A percentile compares a stretch with the other conserved stretches of the same genome.
Evolutionary conservation across 208 protist genomes (phyloP).

Genomic region (Leptomonas seymouri): DNA sequence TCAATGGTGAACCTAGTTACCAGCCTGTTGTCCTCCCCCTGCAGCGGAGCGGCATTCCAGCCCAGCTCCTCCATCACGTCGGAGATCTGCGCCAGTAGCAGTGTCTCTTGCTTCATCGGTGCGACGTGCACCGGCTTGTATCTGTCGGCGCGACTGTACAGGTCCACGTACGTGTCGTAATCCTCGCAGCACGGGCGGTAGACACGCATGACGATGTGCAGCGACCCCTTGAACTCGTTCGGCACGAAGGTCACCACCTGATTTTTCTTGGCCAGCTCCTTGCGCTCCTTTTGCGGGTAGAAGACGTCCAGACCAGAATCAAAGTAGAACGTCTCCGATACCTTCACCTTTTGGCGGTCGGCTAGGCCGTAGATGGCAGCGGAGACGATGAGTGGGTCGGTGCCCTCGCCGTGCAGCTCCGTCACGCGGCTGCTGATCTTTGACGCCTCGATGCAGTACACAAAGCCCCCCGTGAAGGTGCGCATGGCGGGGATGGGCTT

Average conservation of each 20-base stretch:
- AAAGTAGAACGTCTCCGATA: slow-evolving; percentile 92
- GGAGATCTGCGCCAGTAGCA: slow-evolving; percentile 70
- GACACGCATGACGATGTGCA: slow-evolving; percentile 74
- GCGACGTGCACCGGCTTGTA: slow-evolving; percentile 84
- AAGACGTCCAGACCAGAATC: slow-evolving; percentile 79
- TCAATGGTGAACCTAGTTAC: slow-evolving; percentile 30
- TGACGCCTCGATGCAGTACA: slow-evolving; percentile 56
- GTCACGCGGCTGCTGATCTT: slow-evolving; percentile 66
- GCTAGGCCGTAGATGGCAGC: slow-evolving; percentile 65
- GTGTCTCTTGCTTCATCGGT: slow-evolving; percentile 87
- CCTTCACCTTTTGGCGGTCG: slow-evolving; percentile 51
- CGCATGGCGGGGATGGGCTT: slow-evolving; percentile 78
- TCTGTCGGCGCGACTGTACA: slow-evolving; percentile 76
- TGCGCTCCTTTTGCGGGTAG: slow-evolving; percentile 79
- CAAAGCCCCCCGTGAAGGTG: slow-evolving; percentile 69
- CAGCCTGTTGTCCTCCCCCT: slow-evolving; percentile 40
- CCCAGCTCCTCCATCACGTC: slow-evolving; percentile 86
- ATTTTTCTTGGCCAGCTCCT: slow-evolving; percentile 57
- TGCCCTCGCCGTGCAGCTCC: slow-evolving; percentile 68
- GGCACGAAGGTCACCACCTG: slow-evolving; percentile 79
- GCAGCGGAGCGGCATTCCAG: slow-evolving; percentile 44
- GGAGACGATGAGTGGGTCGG: slow-evolving; percentile 76
- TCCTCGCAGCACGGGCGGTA: slow-evolving; percentile 78
- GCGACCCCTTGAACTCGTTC: slow-evolving; percentile 68
- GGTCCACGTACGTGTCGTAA: slow-evolving; percentile 84